A percentile compares a stretch with the other conserved stretches of the same genome.
Conservation (phyloP, 2,329 filamentous ascomycete species). For the Alternaria burnsii region DNA sequence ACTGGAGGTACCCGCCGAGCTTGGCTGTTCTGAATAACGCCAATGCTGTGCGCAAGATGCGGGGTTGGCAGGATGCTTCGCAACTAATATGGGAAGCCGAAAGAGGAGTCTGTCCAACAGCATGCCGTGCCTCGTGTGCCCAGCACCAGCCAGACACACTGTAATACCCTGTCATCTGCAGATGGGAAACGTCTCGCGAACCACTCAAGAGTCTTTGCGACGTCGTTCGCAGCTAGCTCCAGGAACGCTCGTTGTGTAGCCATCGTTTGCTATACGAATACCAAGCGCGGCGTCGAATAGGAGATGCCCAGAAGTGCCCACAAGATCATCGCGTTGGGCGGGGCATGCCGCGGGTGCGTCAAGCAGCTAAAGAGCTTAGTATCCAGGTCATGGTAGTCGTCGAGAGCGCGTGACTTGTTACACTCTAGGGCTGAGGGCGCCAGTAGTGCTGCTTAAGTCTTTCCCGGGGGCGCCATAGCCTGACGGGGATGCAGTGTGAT, state of each 20-base stretch:
- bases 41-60: constrained; percentile 45
- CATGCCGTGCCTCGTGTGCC: constrained; percentile 36
- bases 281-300: constrained; percentile 25
- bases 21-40: constrained; percentile 38
- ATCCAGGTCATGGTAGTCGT: constrained; percentile 32
- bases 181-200: constrained; percentile 11
- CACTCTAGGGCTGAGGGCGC: constrained; percentile 28
- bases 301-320: constrained; percentile 29
- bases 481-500: constrained; percentile 31
- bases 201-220: constrained; percentile 19
- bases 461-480: constrained; percentile 31
- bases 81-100: constrained; percentile 27
- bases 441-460: constrained; percentile 26
- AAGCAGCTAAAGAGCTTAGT: constrained; percentile 21
- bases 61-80: constrained; percentile 43
- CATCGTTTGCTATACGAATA: constrained; percentile 18
- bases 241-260: constrained; percentile 34
- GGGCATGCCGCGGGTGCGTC: constrained; percentile 20
- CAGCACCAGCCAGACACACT: constrained; percentile 26
- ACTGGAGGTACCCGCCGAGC: constrained; percentile 38
- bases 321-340: constrained; percentile 24
- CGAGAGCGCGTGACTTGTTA: constrained; percentile 44
- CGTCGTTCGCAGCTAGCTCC: constrained; percentile 34
- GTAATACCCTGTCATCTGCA: constrained; percentile 26
- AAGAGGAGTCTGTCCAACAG: constrained; percentile 22